phyloP scores from a whole-genome alignment of 495 filamentous ascomycete genomes.

The Aspergillus coremiiformis region DNA sequence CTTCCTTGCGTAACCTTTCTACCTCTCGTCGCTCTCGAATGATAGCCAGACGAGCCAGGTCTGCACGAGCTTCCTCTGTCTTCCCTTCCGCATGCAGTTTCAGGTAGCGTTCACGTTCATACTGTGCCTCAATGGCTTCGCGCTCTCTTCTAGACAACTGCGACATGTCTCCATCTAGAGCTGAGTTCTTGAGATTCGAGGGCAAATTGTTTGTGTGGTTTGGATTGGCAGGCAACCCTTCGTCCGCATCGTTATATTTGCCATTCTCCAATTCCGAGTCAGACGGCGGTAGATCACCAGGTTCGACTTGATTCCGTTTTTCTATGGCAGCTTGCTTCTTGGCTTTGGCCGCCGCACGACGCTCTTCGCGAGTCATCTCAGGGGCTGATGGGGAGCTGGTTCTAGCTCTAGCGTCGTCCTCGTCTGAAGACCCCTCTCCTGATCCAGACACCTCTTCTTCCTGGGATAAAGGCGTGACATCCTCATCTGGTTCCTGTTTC shows the following conservation, averaged over 20 bases:
- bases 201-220: conserved; percentile 73
- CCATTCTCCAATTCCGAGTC: conserved; percentile 53
- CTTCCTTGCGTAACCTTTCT: conserved; percentile 73
- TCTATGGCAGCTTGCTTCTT: conserved; percentile 83
- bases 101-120: conserved; percentile 83
- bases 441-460: conserved; percentile 37
- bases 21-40: conserved; percentile 82
- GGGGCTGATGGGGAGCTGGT: conserved; percentile 17
- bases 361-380: conserved; percentile 75
- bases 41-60: conserved; percentile 71
- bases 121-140: conserved; percentile 80
- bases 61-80: conserved; percentile 92
- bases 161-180: conserved; percentile 26
- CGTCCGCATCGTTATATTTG: conserved; percentile 50
- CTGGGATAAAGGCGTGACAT: conserved; percentile 33
- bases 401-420: conserved; percentile 29
- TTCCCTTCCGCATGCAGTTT: conserved; percentile 94
- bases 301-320: conserved; percentile 55
- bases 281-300: conserved; percentile 76
- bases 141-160: conserved; percentile 76
- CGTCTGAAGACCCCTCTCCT: conserved; percentile 36
- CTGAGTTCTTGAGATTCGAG: conserved; percentile 44
- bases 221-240: conserved; percentile 73
- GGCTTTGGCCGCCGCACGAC: conserved; percentile 79
- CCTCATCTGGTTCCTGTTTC: conserved; percentile 42